Percentiles rank a stretch among this genome's conserved stretches.
Evolutionary conservation across 2,329 filamentous ascomycete species (phyloP).

Genomic region (Beauveria bassiana): DNA sequence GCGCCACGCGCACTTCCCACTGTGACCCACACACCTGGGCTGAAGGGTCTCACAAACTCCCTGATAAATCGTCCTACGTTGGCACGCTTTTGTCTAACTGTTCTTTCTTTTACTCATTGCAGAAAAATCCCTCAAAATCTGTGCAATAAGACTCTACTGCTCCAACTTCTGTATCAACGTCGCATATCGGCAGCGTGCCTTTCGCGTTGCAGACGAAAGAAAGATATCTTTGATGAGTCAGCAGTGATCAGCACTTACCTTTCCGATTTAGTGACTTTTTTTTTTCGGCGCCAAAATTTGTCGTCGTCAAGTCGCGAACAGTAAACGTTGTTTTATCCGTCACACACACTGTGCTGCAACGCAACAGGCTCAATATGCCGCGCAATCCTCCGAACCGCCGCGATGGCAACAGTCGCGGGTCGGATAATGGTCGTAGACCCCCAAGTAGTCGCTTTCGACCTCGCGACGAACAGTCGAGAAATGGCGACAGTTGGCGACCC

Average conservation of each 20-base stretch:
- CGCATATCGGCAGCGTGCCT: too few relatives aligned
- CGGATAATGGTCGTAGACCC: constrained; percentile 1
- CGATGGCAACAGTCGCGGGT: background rate
- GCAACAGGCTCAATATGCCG: constrained; percentile 1
- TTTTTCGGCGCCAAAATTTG: background rate
- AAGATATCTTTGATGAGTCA: background rate
- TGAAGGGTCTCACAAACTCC: background rate
- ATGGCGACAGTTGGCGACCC: constrained; percentile 11
- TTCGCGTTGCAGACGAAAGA: background rate
- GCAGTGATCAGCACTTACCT: constrained; percentile 3
- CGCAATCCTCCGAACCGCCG: constrained; percentile 7
- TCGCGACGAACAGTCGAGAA: background rate
- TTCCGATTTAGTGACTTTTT: background rate
- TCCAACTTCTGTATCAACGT: too few relatives aligned
- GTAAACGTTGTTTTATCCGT: background rate
- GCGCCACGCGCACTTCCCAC: background rate
- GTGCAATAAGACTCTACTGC: too few relatives aligned
- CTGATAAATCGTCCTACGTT: background rate
- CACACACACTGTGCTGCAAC: background rate
- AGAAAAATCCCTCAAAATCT: too few relatives aligned
- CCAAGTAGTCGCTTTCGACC: constrained; percentile 1
- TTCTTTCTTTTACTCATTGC: background rate
- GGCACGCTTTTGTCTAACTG: background rate
- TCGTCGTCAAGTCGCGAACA: background rate
- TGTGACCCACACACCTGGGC: background rate